Evolutionary conservation across 164 flowering plant species (phyloP).

Genomic region (Magnolia officinalis): DNA sequence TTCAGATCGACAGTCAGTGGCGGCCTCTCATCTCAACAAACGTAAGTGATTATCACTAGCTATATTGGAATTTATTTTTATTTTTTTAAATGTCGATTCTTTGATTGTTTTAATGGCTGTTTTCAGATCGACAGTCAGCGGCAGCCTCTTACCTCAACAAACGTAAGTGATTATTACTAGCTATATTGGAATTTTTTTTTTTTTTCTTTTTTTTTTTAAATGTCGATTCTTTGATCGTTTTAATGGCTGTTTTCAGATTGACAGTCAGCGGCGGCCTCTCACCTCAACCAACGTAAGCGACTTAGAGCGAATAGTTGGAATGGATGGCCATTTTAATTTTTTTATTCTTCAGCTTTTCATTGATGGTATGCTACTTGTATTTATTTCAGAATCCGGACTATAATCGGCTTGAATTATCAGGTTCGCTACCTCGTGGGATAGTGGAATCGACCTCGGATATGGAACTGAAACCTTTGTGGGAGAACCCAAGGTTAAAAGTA

Average conservation of each 20-base stretch:
- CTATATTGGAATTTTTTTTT: no score
- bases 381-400: neutral
- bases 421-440: constrained; percentile 18
- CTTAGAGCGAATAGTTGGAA: neutral
- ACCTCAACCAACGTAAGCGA: neutral
- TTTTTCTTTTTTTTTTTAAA: no score
- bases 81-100: no score
- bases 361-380: neutral
- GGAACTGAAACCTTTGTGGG: constrained; percentile 21
- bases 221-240: neutral
- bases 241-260: constrained; percentile 18
- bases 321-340: no score
- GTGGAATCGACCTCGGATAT: constrained; percentile 22
- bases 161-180: neutral
- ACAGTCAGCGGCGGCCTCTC: constrained; percentile 17
- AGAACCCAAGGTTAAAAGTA: constrained; percentile 20
- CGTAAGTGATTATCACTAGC: neutral
- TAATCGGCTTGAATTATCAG: constrained; percentile 3
- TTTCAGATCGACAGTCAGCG: constrained; percentile 21
- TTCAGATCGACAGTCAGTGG: constrained; percentile 22
- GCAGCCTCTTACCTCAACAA: constrained; percentile 15
- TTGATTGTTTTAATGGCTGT: neutral
- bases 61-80: no score
- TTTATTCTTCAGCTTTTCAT: neutral
- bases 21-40: constrained; percentile 10